A percentile compares a stretch with the other conserved stretches of the same genome.
phyloP scores from a whole-genome alignment of 1,139 yeast species.

The Hansenula lynferdii region DNA sequence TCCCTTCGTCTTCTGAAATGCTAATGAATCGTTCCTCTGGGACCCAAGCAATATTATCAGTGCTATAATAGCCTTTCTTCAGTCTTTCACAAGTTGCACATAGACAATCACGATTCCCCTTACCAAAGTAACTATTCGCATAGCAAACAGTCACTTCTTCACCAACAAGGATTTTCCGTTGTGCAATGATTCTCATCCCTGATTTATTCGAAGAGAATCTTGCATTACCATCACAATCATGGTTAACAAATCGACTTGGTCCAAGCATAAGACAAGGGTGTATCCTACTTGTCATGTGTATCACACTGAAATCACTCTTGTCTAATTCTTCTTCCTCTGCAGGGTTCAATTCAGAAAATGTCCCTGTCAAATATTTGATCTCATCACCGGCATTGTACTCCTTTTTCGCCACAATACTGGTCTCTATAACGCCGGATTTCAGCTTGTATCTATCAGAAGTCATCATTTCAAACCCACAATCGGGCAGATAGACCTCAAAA shows the following conservation, averaged over 20 bases:
- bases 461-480: constrained; percentile 36
- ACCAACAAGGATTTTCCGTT: constrained; percentile 31
- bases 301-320: constrained; percentile 36
- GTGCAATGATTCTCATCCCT: constrained; percentile 31
- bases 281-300: constrained; percentile 30
- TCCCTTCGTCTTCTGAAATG: constrained; percentile 2
- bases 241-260: constrained; percentile 44
- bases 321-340: constrained; percentile 28
- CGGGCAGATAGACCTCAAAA: constrained; percentile 29
- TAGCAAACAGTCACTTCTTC: constrained; percentile 43
- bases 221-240: constrained; percentile 40
- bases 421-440: constrained; percentile 27
- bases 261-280: constrained; percentile 40
- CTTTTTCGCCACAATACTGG: constrained; percentile 35
- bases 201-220: constrained; percentile 27
- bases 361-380: constrained; percentile 32
- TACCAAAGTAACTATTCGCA: constrained; percentile 39
- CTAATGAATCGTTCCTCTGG: constrained; percentile 7
- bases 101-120: constrained; percentile 35
- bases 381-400: constrained; percentile 28
- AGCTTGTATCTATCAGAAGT: constrained; percentile 36
- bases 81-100: constrained; percentile 39
- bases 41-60: constrained; percentile 7
- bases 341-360: constrained; percentile 31
- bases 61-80: constrained; percentile 19